A percentile compares a stretch with the other conserved stretches of the same genome.
Evolutionary conservation across 805 yeast species (phyloP).

Genomic region (Metschnikowia lachancei): DNA sequence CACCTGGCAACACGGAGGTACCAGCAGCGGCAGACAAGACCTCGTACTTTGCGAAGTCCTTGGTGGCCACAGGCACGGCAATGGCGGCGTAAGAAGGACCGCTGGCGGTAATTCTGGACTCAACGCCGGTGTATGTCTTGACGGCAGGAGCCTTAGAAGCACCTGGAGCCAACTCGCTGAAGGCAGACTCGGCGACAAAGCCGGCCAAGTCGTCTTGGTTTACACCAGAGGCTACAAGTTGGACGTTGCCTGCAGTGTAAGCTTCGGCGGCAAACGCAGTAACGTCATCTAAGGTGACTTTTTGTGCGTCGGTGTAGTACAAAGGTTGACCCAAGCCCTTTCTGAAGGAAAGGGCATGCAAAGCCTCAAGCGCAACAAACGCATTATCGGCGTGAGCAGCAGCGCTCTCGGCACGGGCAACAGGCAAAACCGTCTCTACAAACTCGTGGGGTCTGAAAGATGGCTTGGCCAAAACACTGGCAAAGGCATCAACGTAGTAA

Average conservation of each 20-base stretch:
- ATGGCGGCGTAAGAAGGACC: slow-evolving; percentile 73
- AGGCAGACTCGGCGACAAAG: slow-evolving; percentile 65
- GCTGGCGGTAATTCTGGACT: slow-evolving; percentile 60
- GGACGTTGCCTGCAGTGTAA: slow-evolving; percentile 68
- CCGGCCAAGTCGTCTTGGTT: slow-evolving; percentile 63
- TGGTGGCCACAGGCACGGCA: slow-evolving; percentile 71
- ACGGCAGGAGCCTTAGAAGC: slow-evolving; percentile 43
- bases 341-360: slow-evolving; percentile 81
- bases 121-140: slow-evolving; percentile 54
- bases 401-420: slow-evolving; percentile 62
- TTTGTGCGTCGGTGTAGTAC: slow-evolving; percentile 63
- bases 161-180: slow-evolving; percentile 63
- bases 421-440: slow-evolving; percentile 77
- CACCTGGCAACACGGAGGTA: slow-evolving; percentile 55
- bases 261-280: slow-evolving; percentile 61
- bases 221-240: slow-evolving; percentile 72
- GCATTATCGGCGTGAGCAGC: slow-evolving; percentile 50
- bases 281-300: slow-evolving; percentile 60
- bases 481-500: slow-evolving; percentile 82
- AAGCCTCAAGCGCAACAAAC: slow-evolving; percentile 68
- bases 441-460: slow-evolving; percentile 81
- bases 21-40: slow-evolving; percentile 69
- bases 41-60: slow-evolving; percentile 64
- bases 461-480: slow-evolving; percentile 67
- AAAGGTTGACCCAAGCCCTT: slow-evolving; percentile 83